Conservation (phyloP, 768 basidiomycete genomes). For the Lentinus tigrinus region DNA sequence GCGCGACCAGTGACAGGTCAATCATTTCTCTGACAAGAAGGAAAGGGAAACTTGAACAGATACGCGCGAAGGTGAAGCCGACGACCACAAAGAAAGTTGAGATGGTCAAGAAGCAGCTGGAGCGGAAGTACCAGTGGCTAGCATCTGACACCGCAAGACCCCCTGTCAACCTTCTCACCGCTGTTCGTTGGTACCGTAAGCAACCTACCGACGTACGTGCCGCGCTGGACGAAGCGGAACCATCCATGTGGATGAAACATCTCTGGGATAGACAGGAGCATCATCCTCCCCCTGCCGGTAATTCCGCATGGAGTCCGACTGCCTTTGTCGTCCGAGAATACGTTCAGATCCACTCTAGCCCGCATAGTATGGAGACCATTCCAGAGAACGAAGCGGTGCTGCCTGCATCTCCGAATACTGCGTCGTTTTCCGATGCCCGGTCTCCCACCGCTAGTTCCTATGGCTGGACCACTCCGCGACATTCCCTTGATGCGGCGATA, state of each 20-base stretch:
- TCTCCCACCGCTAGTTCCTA: constrained; percentile 25
- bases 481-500: constrained; percentile 40
- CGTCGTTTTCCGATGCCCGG: constrained; percentile 18
- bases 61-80: constrained; percentile 48
- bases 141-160: constrained; percentile 32
- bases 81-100: constrained; percentile 62
- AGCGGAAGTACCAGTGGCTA: constrained; percentile 61
- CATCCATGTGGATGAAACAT: constrained; percentile 74
- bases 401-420: constrained; percentile 11
- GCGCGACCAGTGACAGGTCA: not conserved
- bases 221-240: constrained; percentile 64
- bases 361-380: constrained; percentile 42
- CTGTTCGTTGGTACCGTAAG: constrained; percentile 60
- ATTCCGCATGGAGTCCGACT: constrained; percentile 52
- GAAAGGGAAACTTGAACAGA: constrained; percentile 56
- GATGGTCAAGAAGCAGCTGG: constrained; percentile 64
- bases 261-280: constrained; percentile 43
- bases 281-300: constrained; percentile 32
- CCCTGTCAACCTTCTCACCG: constrained; percentile 46
- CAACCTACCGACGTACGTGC: constrained; percentile 47
- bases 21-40: not conserved
- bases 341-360: constrained; percentile 38
- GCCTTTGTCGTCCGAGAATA: constrained; percentile 73
- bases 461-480: constrained; percentile 37
- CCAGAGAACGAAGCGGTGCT: constrained; percentile 37